Base-by-base conservation (phyloP, 345 rosid genomes). In the Odontarrhena argentea region DNA sequence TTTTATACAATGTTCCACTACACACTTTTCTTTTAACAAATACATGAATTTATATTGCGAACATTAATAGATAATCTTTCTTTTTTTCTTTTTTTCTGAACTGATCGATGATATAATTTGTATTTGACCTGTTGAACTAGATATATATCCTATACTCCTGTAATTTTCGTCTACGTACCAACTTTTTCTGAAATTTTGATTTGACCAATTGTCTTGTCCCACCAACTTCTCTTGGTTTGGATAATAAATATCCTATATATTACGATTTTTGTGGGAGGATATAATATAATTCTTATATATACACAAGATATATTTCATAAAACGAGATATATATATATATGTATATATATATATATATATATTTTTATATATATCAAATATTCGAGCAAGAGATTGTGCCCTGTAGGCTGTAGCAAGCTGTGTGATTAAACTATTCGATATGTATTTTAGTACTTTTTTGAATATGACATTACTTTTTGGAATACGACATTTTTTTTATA, bases 401-500 rank as follows among this genome's bases (percentile, higher is more conserved):
- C 36, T 32, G 32, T 28, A 2, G 32, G 5, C 32, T 28, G 36
- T 32, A 22, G 44, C 26, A 9, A 37, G 14, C 26, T 42, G 44
- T 13, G 49, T 7, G 22, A 6, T 48, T 50, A 63, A 11, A 49
- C 5, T 9, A 0, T 36, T 2, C 22, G 37, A 3, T 25, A 24
- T 9, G 3, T 48, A 8, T 13, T 15, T 65, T 50, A 44, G 45
- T 50, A 46, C 3, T 13, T 28, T 25, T 30, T 2, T 53, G 62
- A 60, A 67, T 28, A 54, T 42, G 68, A 38, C 51, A 47, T 51
- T 50, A 18, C 22, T 18, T 18, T 2, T 53, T 53, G 47, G 62
- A 60, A 67, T 28, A 54, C 35, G 68, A 38, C 51, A 47, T 51
- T 50, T 46, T 67, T 72, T 74, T 53, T 60, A 3, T 32, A 18